These are phyloP conservation scores for Thalassiosira sp. DNA, from an alignment of 352 stramenopile genomes.

Conservation along the genomic window DNA sequence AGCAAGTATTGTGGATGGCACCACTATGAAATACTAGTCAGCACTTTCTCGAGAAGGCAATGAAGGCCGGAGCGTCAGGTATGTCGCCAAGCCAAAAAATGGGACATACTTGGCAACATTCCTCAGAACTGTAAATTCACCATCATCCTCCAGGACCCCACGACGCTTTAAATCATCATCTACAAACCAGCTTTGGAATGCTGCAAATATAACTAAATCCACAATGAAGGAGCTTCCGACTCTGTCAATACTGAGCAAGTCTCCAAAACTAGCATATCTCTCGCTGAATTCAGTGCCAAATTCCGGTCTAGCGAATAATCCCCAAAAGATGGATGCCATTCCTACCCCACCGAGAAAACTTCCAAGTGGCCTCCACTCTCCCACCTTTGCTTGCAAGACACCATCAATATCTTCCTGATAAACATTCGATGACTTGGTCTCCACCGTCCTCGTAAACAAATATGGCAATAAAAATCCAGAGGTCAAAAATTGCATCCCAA, in stretches of 20 bases:
- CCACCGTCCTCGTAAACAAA: conserved; percentile 61
- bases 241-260: conserved; percentile 78
- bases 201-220: conserved; percentile 80
- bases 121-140: conserved; percentile 30
- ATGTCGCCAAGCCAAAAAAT: conserved; percentile 81
- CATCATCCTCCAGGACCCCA: conserved; percentile 41
- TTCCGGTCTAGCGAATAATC: conserved; percentile 56
- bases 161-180: conserved; percentile 79
- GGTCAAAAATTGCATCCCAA: conserved; percentile 86
- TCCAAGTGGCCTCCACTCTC: conserved; percentile 66
- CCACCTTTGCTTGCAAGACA: conserved; percentile 26
- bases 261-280: conserved; percentile 60
- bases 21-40: conserved; percentile 18
- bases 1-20: too few species aligned
- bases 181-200: conserved; percentile 83
- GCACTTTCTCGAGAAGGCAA: conserved; percentile 20
- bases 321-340: conserved; percentile 70
- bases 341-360: conserved; percentile 67
- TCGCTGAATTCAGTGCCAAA: conserved; percentile 62
- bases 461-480: conserved; percentile 83
- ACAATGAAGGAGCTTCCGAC: conserved; percentile 82
- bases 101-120: conserved; percentile 73
- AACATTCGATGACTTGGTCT: conserved; percentile 30
- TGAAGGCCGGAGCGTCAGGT: conserved; percentile 70
- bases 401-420: conserved; percentile 44